phyloP scores from a whole-genome alignment of 2,329 filamentous ascomycete species.

The Fusarium sp. region DNA sequence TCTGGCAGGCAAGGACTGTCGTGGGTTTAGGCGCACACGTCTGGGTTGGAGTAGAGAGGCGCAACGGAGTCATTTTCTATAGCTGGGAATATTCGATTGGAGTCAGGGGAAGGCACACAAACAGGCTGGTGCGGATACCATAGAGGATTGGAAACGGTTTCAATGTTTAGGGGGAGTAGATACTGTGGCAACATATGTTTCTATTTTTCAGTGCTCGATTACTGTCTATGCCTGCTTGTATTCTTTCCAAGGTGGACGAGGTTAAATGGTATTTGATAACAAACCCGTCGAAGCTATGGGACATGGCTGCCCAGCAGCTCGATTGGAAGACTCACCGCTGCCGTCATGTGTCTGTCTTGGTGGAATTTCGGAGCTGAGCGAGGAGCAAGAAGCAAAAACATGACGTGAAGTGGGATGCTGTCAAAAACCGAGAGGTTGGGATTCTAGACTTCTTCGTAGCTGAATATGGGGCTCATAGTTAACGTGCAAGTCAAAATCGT shows the following conservation, averaged over 20 bases:
- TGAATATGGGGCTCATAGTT: conserved; percentile 2
- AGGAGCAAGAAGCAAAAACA: neutral
- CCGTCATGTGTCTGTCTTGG: conserved; percentile 1
- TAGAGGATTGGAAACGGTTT: conserved; percentile 12
- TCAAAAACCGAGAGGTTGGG: conserved; percentile 23
- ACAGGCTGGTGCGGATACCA: conserved; percentile 15
- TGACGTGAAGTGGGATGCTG: conserved; percentile 12
- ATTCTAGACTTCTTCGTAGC: neutral
- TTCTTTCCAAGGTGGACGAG: neutral
- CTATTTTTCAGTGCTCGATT: neutral
- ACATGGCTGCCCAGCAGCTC: neutral
- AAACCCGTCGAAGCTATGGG: neutral
- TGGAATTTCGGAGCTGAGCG: conserved; percentile 5
- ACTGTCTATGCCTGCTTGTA: neutral
- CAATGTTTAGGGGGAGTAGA: neutral
- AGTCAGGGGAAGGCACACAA: conserved; percentile 2
- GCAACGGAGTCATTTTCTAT: conserved; percentile 25
- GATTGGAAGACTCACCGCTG: conserved; percentile 19
- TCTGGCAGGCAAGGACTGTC: neutral
- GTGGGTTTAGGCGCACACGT: conserved; percentile 8
- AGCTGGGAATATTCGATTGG: conserved; percentile 4
- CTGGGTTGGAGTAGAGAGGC: conserved; percentile 32
- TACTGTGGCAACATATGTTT: neutral
- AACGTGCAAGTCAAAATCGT: conserved; percentile 12
- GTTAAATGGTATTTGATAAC: neutral